Evolutionary conservation across 2,329 filamentous ascomycete species (phyloP).

Genomic region (Beauveria sp.): DNA sequence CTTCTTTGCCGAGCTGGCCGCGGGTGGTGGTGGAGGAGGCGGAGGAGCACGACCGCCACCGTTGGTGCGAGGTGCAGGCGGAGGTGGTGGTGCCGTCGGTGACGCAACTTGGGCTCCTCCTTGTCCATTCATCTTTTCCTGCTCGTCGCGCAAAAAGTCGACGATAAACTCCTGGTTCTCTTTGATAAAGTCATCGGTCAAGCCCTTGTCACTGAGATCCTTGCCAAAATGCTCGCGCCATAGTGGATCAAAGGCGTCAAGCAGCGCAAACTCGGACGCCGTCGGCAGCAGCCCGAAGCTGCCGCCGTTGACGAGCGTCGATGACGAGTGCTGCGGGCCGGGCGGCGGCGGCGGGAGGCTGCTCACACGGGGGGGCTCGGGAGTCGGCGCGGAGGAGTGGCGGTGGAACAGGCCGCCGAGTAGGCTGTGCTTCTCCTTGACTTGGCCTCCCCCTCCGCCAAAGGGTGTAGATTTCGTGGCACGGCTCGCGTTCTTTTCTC

Average conservation of each 20-base stretch:
- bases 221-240: conserved; percentile 61
- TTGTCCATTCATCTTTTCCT: conserved; percentile 29
- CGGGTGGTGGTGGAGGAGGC: conserved; percentile 20
- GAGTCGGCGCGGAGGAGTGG: conserved; percentile 50
- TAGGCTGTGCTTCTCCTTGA: conserved; percentile 35
- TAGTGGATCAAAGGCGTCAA: conserved; percentile 56
- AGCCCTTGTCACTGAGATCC: conserved; percentile 53
- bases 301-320: conserved; percentile 39
- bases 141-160: conserved; percentile 53
- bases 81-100: conserved; percentile 19
- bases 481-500: conserved; percentile 92
- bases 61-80: conserved; percentile 23
- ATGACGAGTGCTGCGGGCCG: conserved; percentile 33
- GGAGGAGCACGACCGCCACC: conserved; percentile 23
- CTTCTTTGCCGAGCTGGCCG: conserved; percentile 23
- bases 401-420: conserved; percentile 58
- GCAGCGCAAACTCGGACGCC: conserved; percentile 49
- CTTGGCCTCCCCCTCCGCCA: conserved; percentile 42
- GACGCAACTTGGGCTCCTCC: conserved; percentile 8
- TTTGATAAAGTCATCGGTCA: conserved; percentile 59
- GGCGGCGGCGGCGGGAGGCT: conserved; percentile 28
- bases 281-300: conserved; percentile 21
- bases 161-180: conserved; percentile 64
- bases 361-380: conserved; percentile 41
- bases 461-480: conserved; percentile 75